phyloP scores from a whole-genome alignment of 2,329 filamentous ascomycete species.

The Eutypa lata region DNA sequence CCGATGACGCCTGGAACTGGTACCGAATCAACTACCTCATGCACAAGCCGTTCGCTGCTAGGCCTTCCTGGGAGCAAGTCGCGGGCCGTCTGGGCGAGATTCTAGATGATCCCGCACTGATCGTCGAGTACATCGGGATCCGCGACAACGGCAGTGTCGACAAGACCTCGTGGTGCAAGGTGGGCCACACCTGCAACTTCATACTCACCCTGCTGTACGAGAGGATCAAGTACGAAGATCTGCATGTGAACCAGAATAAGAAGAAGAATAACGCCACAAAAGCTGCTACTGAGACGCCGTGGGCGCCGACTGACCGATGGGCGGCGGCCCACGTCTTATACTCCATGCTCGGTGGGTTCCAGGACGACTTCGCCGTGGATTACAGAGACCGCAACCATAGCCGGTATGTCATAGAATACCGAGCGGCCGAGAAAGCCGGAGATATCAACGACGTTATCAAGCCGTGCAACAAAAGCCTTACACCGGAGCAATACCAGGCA shows the following conservation, averaged over 20 bases:
- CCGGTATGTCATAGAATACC: neutral
- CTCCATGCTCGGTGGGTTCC: neutral
- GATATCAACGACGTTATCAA: neutral
- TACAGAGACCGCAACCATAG: neutral
- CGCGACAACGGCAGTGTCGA: neutral
- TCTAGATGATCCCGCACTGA: neutral
- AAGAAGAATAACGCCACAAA: neutral
- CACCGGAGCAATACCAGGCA: neutral
- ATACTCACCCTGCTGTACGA: constrained; percentile 6
- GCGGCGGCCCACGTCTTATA: constrained; percentile 8
- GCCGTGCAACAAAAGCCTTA: neutral
- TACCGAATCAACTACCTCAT: neutral
- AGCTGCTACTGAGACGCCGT: neutral
- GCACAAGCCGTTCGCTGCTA: neutral
- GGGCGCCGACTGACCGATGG: constrained; percentile 11
- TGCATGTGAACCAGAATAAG: neutral
- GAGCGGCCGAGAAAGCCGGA: neutral
- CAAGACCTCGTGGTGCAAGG: neutral
- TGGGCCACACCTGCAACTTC: constrained; percentile 2
- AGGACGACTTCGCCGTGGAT: neutral
- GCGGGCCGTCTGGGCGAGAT: neutral
- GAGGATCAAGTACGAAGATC: constrained; percentile 3
- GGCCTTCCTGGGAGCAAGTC: neutral
- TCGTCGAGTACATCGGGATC: constrained; percentile 1
- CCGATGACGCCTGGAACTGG: neutral